Percentiles rank a stretch among this genome's conserved stretches.
Conservation (phyloP, 83 land plant genomes). For the Picea abies region DNA sequence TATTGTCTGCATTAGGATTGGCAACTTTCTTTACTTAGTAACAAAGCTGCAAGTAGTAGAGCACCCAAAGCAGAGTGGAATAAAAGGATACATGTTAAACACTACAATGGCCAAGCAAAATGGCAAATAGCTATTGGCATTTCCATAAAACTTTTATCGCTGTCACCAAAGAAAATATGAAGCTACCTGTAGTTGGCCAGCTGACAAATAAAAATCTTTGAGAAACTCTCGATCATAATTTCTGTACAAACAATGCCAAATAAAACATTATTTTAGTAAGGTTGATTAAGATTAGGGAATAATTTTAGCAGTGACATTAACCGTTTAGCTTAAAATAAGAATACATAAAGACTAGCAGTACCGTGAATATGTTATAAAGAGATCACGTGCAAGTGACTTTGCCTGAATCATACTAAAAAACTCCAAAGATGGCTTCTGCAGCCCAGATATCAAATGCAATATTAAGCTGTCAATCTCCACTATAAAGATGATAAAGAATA, state of each 20-base stretch:
- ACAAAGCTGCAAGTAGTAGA: background rate
- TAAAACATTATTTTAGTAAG: background rate
- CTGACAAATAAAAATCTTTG: constrained; percentile 82
- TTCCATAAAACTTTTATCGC: background rate
- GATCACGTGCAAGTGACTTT: constrained; percentile 87
- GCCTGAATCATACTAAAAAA: constrained; percentile 84
- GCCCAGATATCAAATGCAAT: background rate
- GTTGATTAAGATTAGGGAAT: background rate
- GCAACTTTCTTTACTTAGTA: background rate
- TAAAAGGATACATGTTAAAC: background rate
- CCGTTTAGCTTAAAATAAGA: background rate
- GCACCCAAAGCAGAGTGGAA: background rate
- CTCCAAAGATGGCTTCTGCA: constrained; percentile 77
- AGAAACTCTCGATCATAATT: constrained; percentile 83
- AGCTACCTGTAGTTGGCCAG: constrained; percentile 80
- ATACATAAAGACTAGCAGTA: constrained; percentile 18
- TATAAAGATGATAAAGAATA: background rate
- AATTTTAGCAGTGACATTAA: background rate
- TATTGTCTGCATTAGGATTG: background rate
- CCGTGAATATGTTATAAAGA: constrained; percentile 89
- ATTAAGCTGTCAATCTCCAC: background rate
- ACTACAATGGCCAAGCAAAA: background rate
- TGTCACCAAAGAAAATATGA: background rate
- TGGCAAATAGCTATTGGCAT: too few relatives aligned
- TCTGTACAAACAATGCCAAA: constrained; percentile 39